Evolutionary conservation across 2,329 filamentous ascomycete species (phyloP), one percentile per base, ranked within the genome.

Genomic region (Moelleriella libera): DNA sequence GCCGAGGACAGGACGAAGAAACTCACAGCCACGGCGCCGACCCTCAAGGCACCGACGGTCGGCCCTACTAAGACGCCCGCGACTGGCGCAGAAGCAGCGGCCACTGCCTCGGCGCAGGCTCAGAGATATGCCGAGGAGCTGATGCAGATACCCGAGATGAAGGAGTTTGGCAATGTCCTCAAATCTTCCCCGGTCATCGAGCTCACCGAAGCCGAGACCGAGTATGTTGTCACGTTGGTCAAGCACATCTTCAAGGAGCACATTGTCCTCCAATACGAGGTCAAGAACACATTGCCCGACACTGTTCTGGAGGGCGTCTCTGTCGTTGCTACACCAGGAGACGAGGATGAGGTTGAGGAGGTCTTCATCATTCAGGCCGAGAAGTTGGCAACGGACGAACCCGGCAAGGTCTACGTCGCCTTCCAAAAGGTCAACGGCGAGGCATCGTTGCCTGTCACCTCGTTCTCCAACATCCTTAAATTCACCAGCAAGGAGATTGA

Each of bases 241-340:
- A 98, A 98, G 73, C 92, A 98, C 63, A 81, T 98, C 59, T 98
- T 96, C 81, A 94, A 94, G 69, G 87, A 95, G 63, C 87, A 97
- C 61, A 74, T 98, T 60, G 90, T 98, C 34, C 71, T 98, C 47
- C 92, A 98, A 62, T 98, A 92, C 65, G 87, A 97, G 62, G 82
- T 98, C 64, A 97, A 94, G 75, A 98, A 98, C 71, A 98, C 92
- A 2, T 75, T 98, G 9, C 83, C 87, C 10, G 87, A 89, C 51
- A 94, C 88, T 12, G 79, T 98, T 30, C 74, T 97, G 34, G 88
- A 95, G 62, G 87, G 94, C 52, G 88, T 94, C 12, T 88, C 86
- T 0, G 80, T 95, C 40, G 76, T 89, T 14, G 85, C 85, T 31
- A 83, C 83, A 0, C 87, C 89, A 5, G 71, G 81, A 1, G 85